Percentiles rank a stretch among this genome's conserved stretches.
Evolutionary conservation across 2,329 filamentous ascomycete species (phyloP).

Genomic region (Calonectria fujianensis): DNA sequence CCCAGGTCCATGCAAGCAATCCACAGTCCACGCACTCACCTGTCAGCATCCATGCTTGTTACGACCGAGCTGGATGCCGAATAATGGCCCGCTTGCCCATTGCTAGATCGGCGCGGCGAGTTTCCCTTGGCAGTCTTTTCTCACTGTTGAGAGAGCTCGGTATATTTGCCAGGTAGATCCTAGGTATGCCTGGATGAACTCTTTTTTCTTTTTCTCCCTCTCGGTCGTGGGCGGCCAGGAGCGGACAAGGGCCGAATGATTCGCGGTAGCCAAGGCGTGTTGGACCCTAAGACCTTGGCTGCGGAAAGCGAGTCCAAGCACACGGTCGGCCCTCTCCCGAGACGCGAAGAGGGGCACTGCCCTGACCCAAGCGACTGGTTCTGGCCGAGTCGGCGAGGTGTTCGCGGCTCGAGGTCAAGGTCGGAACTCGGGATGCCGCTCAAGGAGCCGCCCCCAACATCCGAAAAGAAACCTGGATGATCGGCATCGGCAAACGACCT

Average conservation of each 20-base stretch:
- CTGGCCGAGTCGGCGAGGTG: conserved; percentile 9
- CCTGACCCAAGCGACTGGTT: conserved; percentile 16
- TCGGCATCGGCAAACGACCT: conserved; percentile 29
- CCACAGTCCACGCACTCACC: conserved; percentile 28
- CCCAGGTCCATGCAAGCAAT: conserved; percentile 11
- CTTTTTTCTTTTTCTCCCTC: background rate
- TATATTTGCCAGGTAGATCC: background rate
- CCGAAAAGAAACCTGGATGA: conserved; percentile 30
- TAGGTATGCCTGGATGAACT: background rate
- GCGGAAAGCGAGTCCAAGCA: conserved; percentile 5
- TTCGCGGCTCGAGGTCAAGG: conserved; percentile 20
- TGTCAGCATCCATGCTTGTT: conserved; percentile 23
- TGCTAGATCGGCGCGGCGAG: background rate
- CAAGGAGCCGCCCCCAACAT: conserved; percentile 2
- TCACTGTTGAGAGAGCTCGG: background rate
- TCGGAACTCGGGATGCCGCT: background rate
- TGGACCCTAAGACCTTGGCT: background rate
- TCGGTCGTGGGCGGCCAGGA: background rate
- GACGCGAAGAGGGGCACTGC: conserved; percentile 14
- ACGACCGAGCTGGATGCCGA: conserved; percentile 3
- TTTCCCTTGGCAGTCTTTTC: background rate
- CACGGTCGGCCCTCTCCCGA: conserved; percentile 15
- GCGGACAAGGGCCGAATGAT: conserved; percentile 15
- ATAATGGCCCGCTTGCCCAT: background rate
- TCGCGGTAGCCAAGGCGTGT: conserved; percentile 1